Conservation (phyloP, 1,139 yeast genomes). For the Ogataea hybrid region DNA sequence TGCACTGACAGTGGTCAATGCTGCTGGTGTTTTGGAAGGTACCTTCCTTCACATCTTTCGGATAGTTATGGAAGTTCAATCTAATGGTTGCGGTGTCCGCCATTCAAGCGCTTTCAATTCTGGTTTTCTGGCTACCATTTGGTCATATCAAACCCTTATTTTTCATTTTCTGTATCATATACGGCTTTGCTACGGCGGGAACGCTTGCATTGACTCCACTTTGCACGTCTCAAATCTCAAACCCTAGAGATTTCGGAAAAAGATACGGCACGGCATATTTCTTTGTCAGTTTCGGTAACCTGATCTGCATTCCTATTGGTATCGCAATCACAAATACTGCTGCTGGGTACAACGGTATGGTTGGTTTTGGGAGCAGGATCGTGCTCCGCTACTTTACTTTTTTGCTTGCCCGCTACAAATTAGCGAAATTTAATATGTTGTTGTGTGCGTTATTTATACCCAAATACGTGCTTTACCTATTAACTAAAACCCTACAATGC, state of each 20-base stretch:
- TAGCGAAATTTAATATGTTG: conserved; percentile 21
- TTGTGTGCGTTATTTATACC: conserved; percentile 1
- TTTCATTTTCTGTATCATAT: conserved; percentile 46
- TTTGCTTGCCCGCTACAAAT: conserved; percentile 22
- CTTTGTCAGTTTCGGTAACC: conserved; percentile 42
- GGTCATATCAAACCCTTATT: conserved; percentile 40
- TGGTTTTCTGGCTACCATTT: conserved; percentile 53
- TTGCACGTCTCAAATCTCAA: conserved; percentile 50
- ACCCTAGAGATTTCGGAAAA: conserved; percentile 47
- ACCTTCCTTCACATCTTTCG: conserved; percentile 50
- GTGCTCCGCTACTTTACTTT: conserved; percentile 15
- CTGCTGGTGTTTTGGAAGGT: conserved; percentile 60
- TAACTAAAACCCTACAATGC: conserved; percentile 25
- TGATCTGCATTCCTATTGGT: conserved; percentile 49
- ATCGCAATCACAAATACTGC: conserved; percentile 40
- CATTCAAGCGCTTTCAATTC: conserved; percentile 40
- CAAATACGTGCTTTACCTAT: not conserved
- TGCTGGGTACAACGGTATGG: conserved; percentile 36
- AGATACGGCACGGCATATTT: conserved; percentile 48
- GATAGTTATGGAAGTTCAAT: conserved; percentile 57
- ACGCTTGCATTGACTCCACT: conserved; percentile 48
- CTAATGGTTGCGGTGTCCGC: conserved; percentile 43
- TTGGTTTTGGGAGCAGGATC: conserved; percentile 39
- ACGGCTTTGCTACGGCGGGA: conserved; percentile 54
- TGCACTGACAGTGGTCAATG: conserved; percentile 57